These are phyloP conservation scores for Morella rubra DNA, from an alignment of 306 rosid species.

Conservation along the genomic window DNA sequence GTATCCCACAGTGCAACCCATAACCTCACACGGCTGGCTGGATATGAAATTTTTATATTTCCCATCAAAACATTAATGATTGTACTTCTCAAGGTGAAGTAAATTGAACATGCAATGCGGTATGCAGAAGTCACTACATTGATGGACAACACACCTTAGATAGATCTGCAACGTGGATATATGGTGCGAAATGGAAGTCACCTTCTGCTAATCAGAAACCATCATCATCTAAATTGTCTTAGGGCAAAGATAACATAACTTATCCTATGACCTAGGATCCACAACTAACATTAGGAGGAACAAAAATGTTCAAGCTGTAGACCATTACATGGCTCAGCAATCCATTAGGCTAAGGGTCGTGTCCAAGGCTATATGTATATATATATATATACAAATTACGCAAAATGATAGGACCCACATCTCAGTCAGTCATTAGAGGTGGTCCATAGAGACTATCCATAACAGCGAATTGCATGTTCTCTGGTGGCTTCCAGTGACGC, in stretches of 20 bases:
- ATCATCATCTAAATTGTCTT: not conserved
- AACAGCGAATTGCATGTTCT: slow-evolving; percentile 53
- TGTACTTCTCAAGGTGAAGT: not conserved
- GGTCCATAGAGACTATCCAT: slow-evolving; percentile 52
- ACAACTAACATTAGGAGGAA: not conserved
- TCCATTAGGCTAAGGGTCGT: not conserved
- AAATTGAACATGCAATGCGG: not conserved
- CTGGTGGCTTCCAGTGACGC: slow-evolving; percentile 79
- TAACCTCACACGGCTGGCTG: too few relatives aligned
- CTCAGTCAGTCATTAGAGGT: slow-evolving; percentile 18
- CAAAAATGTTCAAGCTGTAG: not conserved
- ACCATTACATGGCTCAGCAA: not conserved
- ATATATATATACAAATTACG: not conserved
- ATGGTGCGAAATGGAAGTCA: not conserved
- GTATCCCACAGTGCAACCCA: too few relatives aligned
- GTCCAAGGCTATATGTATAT: not conserved
- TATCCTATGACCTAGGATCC: not conserved
- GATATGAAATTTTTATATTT: too few relatives aligned
- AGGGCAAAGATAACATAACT: not conserved
- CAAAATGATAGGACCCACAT: slow-evolving; percentile 1
- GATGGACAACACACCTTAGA: not conserved
- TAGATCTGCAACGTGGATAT: not conserved
- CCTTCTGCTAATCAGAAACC: not conserved
- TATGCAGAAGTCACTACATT: not conserved
- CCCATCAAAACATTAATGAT: not conserved